phyloP scores from a whole-genome alignment of 2,329 filamentous ascomycete genomes.

The Neopestalotiopsis clavispora region DNA sequence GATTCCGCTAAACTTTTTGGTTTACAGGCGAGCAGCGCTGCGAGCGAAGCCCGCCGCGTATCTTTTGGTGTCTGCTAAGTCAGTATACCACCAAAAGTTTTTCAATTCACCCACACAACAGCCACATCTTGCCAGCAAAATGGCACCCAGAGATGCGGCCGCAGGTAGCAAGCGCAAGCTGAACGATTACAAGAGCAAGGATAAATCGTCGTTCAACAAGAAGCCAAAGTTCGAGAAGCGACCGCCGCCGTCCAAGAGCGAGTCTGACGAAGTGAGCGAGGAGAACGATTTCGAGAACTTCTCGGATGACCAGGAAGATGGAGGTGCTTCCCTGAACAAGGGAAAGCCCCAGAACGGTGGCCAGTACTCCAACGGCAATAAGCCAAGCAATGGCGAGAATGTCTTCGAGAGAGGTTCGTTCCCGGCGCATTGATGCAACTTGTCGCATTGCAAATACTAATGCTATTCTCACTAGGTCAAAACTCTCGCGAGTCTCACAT shows the following conservation, averaged over 20 bases:
- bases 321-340: slow-evolving; percentile 53
- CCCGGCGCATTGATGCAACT: not conserved
- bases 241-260: slow-evolving; percentile 42
- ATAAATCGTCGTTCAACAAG: slow-evolving; percentile 33
- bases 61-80: not conserved
- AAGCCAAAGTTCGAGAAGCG: slow-evolving; percentile 40
- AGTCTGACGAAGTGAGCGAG: slow-evolving; percentile 42
- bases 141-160: slow-evolving; percentile 54
- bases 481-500: slow-evolving; percentile 86
- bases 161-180: slow-evolving; percentile 58
- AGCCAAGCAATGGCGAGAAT: slow-evolving; percentile 37
- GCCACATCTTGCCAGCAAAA: slow-evolving; percentile 31
- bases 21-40: slow-evolving; percentile 14
- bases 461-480: slow-evolving; percentile 46
- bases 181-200: slow-evolving; percentile 54
- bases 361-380: slow-evolving; percentile 30
- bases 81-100: not conserved
- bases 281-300: slow-evolving; percentile 43
- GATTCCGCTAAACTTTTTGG: slow-evolving; percentile 16
- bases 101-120: slow-evolving; percentile 8
- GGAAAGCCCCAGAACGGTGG: slow-evolving; percentile 41
- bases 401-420: slow-evolving; percentile 47
- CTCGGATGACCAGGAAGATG: slow-evolving; percentile 59
- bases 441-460: not conserved
- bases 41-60: not conserved